phyloP scores from a whole-genome alignment of 495 filamentous ascomycete species.

The Podospora tetraspora region DNA sequence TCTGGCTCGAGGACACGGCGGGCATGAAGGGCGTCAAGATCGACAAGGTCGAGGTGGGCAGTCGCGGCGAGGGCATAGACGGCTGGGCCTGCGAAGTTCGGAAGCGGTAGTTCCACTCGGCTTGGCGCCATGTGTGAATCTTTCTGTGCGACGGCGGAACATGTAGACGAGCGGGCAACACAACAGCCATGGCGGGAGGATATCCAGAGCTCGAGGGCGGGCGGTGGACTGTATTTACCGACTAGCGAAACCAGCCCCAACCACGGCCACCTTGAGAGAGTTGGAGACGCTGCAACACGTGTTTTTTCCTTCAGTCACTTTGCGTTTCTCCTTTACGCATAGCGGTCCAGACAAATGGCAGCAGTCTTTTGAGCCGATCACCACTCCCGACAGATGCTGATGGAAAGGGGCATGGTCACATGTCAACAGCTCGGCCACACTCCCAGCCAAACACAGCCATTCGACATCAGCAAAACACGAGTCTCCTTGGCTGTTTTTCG shows the following conservation, averaged over 20 bases:
- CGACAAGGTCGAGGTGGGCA: slow-evolving; percentile 65
- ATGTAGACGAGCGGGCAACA: neutral
- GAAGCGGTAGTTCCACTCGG: slow-evolving; percentile 53
- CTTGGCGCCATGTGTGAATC: neutral
- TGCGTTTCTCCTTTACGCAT: neutral
- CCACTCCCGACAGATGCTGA: no score
- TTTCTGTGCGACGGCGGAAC: neutral
- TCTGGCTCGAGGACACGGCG: slow-evolving; percentile 72
- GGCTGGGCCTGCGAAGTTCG: slow-evolving; percentile 91
- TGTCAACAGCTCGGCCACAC: no score
- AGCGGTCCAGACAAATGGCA: neutral
- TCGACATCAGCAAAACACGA: no score
- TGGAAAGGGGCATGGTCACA: neutral
- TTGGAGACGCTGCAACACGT: neutral
- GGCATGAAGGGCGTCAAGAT: slow-evolving; percentile 81
- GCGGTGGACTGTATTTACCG: neutral
- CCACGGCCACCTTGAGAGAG: neutral
- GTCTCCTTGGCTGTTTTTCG: no score
- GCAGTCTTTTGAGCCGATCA: neutral
- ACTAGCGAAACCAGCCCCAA: neutral
- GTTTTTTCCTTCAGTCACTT: neutral
- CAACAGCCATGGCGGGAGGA: neutral
- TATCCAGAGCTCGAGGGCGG: neutral
- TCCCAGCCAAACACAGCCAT: no score
- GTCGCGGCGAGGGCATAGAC: slow-evolving; percentile 87